These are phyloP conservation scores for Gynandropsis gynandra DNA, from an alignment of 345 rosid species.

Conservation along the genomic window DNA sequence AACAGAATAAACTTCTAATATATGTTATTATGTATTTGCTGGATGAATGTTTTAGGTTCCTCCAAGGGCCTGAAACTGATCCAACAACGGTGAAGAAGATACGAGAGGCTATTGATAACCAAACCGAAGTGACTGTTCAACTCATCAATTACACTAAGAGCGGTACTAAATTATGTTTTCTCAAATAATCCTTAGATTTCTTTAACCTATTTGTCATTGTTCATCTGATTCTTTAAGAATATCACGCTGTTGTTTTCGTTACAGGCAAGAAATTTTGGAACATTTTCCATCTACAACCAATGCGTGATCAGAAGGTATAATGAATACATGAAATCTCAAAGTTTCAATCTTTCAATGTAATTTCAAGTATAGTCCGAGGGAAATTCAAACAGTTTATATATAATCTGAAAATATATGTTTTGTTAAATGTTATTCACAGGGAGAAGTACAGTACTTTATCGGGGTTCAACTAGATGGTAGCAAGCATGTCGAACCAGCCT, in stretches of 20 bases:
- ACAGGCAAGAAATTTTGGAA: conserved; percentile 99
- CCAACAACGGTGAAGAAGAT: conserved; percentile 82
- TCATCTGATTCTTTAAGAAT: neutral
- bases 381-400: neutral
- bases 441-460: conserved; percentile 95
- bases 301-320: conserved; percentile 97
- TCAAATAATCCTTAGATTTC: neutral
- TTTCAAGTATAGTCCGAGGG: neutral
- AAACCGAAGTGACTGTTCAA: conserved; percentile 88
- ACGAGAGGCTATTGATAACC: conserved; percentile 80
- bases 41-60: conserved; percentile 43
- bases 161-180: conserved; percentile 42
- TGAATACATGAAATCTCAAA: neutral
- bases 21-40: neutral
- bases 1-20: neutral
- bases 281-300: conserved; percentile 94
- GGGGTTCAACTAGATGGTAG: conserved; percentile 97
- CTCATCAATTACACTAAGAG: conserved; percentile 89
- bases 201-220: neutral
- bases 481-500: conserved; percentile 78
- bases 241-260: neutral
- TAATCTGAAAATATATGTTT: neutral
- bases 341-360: neutral
- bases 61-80: conserved; percentile 98
- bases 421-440: conserved; percentile 35